Base-by-base conservation (phyloP, 441 rosid species). In the Mallotus repandus region DNA sequence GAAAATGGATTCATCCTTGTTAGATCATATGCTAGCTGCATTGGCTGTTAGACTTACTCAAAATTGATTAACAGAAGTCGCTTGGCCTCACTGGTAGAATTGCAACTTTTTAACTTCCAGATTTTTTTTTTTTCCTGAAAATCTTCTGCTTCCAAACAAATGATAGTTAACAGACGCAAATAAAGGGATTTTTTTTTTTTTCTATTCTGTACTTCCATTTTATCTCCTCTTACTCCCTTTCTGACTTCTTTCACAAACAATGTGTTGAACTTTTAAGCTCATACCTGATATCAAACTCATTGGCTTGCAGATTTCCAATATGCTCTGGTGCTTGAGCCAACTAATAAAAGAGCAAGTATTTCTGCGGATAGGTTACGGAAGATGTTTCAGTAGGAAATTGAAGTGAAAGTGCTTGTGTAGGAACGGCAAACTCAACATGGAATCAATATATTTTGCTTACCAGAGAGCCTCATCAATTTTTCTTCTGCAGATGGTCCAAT, bases 321-420 rank as follows among this genome's bases (percentile, higher is more conserved):
- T 68, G 96, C 99, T 10, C 82, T 89, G 63, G 96, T 95, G 69
- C 90, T 95, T 22, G 99, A 95, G 82, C 99, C 99, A 69, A 92
- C 93, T 79, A 95, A 95, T 77, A 92, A 89, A 85, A 77, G 96
- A 79, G 99, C 98, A 19, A 69, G 94, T 48, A 56, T 80, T 22
- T 89, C 93, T 72, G 97, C 97, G 0, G 91, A 91, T 57, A 85
- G 93, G 83, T 82, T 94, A 66, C 79, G 87, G 81, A 91, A 91
- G 84, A 12, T 68, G 43, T 92, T 82, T 68, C 85, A 58, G 71
- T 83, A 74, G 69, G 56, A 12, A 19, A 32, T 65, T 56, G 52
- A 54, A 48, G 55, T 43, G 60, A 68, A 55, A 21, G 49, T 18
- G 21, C 0, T 7, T 48, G 45, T 18, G 48, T 11, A 15, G 13